Evolutionary conservation across 1,284 basidiomycete genomes (phyloP), one percentile per base, ranked within the genome.

Genomic region (Rhodotorula sp.): DNA sequence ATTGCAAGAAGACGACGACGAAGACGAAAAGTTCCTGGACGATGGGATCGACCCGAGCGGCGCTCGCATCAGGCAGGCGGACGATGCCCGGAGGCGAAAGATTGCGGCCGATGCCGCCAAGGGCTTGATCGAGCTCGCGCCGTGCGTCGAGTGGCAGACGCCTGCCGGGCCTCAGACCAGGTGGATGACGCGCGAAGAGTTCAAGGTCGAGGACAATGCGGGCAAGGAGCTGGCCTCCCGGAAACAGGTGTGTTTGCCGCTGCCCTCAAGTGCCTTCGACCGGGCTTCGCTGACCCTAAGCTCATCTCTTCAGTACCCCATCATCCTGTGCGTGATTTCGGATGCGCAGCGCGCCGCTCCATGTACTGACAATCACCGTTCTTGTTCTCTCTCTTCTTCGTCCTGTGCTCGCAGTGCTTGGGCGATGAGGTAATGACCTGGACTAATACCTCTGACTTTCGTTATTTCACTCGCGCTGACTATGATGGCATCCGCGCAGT

Each of bases 391-490:
- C 42, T 17, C 57, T 37, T n/a, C 37, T 42, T 42, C 37, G 37
- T 42, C 10, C 37, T 42, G 37, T 12, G 10, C 37, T 42, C 37
- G 37, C 72, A 75, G 73, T 18, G 74, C 75, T 6, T 76, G 70
- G 69, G 72, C 75, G 1, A 75, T 75, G 74, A 69, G 66, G 73
- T 75, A 4, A 5, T 20, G 6, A 89, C 80, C 93, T 3, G 91
- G 91, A 0, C 82, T 95, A 46, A 92, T n/a, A 94, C 68, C 85
- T 93, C n/a, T 87, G 91, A 0, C 94, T 91, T 91, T 91, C 92
- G 37, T 12, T 42, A 42, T 42, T 12, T 42, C 37, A 12, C 10
- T 42, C 14, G 37, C 37, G 37, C 37, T 42, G 37, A 42, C 37
- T 2, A 42, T 3, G 10, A 42, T 8, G 10, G 10, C 37, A 42